Percentiles rank a stretch among this genome's conserved stretches.
Conservation (phyloP, 2,329 filamentous ascomycete species). For the Penicillium glabrum region DNA sequence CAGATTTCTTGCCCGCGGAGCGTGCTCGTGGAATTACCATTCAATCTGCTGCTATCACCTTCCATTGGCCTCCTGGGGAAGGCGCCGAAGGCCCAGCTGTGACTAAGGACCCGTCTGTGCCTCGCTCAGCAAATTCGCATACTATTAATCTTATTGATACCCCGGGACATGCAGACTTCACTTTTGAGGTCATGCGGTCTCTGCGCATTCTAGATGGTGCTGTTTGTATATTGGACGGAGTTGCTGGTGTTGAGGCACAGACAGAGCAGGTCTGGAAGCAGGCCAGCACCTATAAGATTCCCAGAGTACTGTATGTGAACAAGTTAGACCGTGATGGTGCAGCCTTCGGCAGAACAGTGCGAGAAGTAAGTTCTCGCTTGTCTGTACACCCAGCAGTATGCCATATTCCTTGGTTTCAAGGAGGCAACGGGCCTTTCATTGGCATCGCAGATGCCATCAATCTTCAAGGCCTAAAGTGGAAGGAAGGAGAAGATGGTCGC, state of each 20-base stretch:
- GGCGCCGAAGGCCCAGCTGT: slow-evolving; percentile 14
- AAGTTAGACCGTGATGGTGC: slow-evolving; percentile 83
- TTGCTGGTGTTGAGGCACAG: slow-evolving; percentile 93
- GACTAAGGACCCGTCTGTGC: slow-evolving; percentile 38
- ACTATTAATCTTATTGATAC: slow-evolving; percentile 94
- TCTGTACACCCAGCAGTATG: slow-evolving; percentile 86
- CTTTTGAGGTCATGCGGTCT: slow-evolving; percentile 92
- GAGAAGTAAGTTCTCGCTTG: slow-evolving; percentile 77
- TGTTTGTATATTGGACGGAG: slow-evolving; percentile 88
- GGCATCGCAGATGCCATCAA: slow-evolving; percentile 84
- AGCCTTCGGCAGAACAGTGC: slow-evolving; percentile 78
- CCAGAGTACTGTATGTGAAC: slow-evolving; percentile 78
- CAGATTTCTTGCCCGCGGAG: slow-evolving; percentile 93
- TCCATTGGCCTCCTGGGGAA: slow-evolving; percentile 74
- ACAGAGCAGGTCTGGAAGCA: slow-evolving; percentile 96
- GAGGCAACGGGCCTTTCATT: slow-evolving; percentile 68
- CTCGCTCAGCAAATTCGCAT: slow-evolving; percentile 58
- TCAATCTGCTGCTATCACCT: slow-evolving; percentile 93
- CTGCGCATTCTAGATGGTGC: slow-evolving; percentile 84
- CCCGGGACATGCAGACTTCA: slow-evolving; percentile 94
- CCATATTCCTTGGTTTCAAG: slow-evolving; percentile 91
- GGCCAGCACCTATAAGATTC: slow-evolving; percentile 80
- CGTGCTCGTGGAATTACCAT: slow-evolving; percentile 93
- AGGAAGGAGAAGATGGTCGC: slow-evolving; percentile 65
- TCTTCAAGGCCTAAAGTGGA: slow-evolving; percentile 73